Percentiles rank a stretch among this genome's conserved stretches.
These are phyloP conservation scores for Saururus chinensis DNA, from an alignment of 164 flowering plant genomes.

Conservation along the genomic window DNA sequence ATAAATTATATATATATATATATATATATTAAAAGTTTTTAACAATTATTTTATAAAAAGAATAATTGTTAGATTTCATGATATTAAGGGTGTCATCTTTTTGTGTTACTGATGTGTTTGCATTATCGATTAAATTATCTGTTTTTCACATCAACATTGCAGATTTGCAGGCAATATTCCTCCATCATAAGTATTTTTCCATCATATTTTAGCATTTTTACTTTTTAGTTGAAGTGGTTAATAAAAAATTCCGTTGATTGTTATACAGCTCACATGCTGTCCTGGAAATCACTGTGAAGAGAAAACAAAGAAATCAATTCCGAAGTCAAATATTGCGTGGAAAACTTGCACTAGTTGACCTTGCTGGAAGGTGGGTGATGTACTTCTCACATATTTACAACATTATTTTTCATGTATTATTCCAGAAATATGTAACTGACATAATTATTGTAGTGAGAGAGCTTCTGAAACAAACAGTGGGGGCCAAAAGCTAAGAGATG, in stretches of 20 bases:
- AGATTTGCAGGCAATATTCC: no score
- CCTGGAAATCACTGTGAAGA: conserved; percentile 66
- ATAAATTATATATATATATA: no score
- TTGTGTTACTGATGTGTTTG: no score
- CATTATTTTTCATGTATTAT: background rate
- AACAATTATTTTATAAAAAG: no score
- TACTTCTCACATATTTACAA: background rate
- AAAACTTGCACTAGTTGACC: conserved; percentile 92
- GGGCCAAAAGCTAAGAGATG: conserved; percentile 90
- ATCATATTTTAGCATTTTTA: background rate
- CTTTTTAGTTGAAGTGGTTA: background rate
- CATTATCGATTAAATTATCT: no score
- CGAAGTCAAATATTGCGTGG: conserved; percentile 64
- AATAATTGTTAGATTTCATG: no score
- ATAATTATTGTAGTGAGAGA: conserved; percentile 52
- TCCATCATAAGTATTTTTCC: no score
- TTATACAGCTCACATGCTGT: conserved; percentile 79
- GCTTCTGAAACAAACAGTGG: conserved; percentile 86
- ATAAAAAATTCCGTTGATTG: background rate
- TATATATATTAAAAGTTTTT: background rate
- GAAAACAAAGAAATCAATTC: conserved; percentile 55
- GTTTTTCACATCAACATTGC: no score
- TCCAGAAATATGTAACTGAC: background rate
- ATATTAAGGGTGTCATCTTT: no score
- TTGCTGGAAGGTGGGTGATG: conserved; percentile 61